Base-by-base conservation (phyloP, 2,329 filamentous ascomycete genomes). In the Cercospora sp. region DNA sequence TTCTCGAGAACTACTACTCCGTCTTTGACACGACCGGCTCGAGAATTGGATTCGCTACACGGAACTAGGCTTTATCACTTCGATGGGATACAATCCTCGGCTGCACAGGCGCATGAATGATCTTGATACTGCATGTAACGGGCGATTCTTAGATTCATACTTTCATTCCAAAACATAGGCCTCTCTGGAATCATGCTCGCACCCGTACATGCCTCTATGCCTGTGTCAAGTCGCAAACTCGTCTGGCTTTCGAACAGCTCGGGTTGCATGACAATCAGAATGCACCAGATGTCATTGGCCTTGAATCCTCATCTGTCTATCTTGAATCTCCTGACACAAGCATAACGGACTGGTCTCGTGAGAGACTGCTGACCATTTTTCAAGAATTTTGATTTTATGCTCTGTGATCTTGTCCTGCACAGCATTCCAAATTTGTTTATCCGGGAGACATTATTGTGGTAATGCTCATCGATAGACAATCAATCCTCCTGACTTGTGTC, bases 1-100 rank as follows among this genome's bases (percentile, higher is more conserved):
- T 72, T 63, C 42, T 72, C 13, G 70, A 72, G 62, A 61, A 72
- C 26, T 72, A 72, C 68, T 72, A 72, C 64, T 70, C 68, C 33
- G 70, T 70, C n/a, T 72, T 60, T 55, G 70, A 72, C 62, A 72
- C 70, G 31, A 72, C 70, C 23, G 68, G 68, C 64, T 57, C 31
- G n/a, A 65, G 70, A 28, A 72, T 72, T 55, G 70, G 70, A 26
- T 72, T 72, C 53, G 70, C 70, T 28, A 70, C 66, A 3, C 65
- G 68, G 5, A 59, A 62, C 31, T 72, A 69, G 55, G 55, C 3
- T n/a, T 2, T 9, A 1, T 31, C 3, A 36, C 1, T 7, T 10
- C 30, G 7, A 5, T 6, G 5, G 13, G 20, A 55, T 16, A 9
- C 23, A 26, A 3, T 28, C 12, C 1, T 16, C 0, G 5, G 20